Base-by-base conservation (phyloP, 108 stramenopile genomes). In the Skeletonema grethae region DNA sequence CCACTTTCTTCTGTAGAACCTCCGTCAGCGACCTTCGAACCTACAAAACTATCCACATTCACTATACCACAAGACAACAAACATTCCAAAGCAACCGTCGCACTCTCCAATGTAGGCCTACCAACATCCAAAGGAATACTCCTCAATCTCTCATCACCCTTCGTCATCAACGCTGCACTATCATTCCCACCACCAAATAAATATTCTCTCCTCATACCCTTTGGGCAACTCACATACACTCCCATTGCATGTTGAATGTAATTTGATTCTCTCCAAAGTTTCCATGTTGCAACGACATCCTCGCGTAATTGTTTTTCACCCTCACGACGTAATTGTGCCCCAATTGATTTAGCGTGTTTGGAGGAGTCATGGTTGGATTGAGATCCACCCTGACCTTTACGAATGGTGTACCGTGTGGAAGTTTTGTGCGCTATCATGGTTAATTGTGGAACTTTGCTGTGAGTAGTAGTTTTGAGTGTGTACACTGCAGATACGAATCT, bases 331-430 rank as follows among this genome's bases (percentile, higher is more conserved):
- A 96, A 75, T 68, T 93, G 92, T 3, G 91, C 77, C 8, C 95
- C 95, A 53, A 94, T 76, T 20, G 83, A 84, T 50, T 96, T 94
- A 61, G 95, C 85, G 46, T 83, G 50, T 13, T 82, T 82, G 36
- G 60, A 53, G 2, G 43, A 58, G 70, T 97, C 96, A 36, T 89
- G 75, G 8, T 77, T 35, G 16, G 89, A 88, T 82, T 97, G 96
- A 2, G 89, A 86, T 53, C 93, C 94, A 4, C 96, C 96, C 65
- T 95, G 94, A 31, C 93, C 93, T 77, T 87, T 85, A 2, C 96
- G 90, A 4, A 89, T 69, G 25, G 96, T 97, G 72, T 97, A 97
- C 13, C 88, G 75, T 13, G 78, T 63, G 2, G 76, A 84, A 28
- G 91, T 82, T 66, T 73, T 77, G 72, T 95, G 94, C 1, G 73